Evolutionary conservation across 1,284 basidiomycete species (phyloP).

Genomic region (Pascua sp.): DNA sequence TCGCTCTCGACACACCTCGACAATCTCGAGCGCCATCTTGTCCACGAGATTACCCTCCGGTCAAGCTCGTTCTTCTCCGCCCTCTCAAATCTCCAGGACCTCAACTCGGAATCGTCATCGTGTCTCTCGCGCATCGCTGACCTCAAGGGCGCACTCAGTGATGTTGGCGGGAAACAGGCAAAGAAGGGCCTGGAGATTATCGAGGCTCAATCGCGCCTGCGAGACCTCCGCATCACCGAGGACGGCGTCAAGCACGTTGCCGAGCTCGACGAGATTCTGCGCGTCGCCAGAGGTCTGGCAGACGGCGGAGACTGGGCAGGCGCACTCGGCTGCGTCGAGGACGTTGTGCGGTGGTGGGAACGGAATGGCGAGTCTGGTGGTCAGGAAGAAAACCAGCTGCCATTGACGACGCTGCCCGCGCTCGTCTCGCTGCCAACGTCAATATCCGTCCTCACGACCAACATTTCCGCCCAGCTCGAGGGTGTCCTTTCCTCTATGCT

Average conservation of each 20-base stretch:
- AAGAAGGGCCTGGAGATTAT: constrained; percentile 73
- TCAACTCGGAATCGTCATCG: constrained; percentile 80
- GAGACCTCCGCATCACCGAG: constrained; percentile 60
- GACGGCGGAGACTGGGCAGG: constrained; percentile 79
- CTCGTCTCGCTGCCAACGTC: constrained; percentile 68
- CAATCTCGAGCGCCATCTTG: constrained; percentile 89
- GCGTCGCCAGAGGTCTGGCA: constrained; percentile 66
- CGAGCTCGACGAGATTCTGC: constrained; percentile 70
- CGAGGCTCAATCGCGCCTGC: constrained; percentile 61
- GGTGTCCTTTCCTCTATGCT: constrained; percentile 70
- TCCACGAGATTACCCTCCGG: constrained; percentile 84
- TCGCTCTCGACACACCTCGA: constrained; percentile 90
- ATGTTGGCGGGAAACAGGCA: constrained; percentile 73
- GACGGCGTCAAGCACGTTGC: constrained; percentile 65
- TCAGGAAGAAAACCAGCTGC: constrained; percentile 16
- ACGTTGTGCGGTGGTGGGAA: constrained; percentile 67
- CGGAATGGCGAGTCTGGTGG: constrained; percentile 15
- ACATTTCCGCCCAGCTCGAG: constrained; percentile 73
- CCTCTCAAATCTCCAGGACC: constrained; percentile 84
- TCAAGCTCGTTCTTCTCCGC: constrained; percentile 95
- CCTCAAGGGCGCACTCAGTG: constrained; percentile 66
- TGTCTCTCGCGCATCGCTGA: constrained; percentile 73
- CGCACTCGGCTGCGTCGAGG: constrained; percentile 71
- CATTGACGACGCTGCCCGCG: constrained; percentile 59
- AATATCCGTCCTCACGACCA: constrained; percentile 61